Base-by-base conservation (phyloP, 768 basidiomycete genomes). In the Amyloporia xantha region DNA sequence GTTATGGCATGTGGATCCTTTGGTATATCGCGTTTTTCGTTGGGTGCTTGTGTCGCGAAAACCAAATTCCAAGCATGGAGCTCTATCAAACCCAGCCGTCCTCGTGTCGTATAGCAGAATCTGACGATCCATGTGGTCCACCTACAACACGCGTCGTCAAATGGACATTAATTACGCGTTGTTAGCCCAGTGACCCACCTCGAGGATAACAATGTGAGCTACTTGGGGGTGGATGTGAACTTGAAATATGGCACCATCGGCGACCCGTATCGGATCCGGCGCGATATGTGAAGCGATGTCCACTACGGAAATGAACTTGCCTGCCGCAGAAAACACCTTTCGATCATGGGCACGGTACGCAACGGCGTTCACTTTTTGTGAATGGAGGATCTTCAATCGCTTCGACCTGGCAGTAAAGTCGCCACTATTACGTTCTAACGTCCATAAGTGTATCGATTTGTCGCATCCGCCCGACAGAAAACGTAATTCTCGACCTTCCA, bases 401-500 rank as follows among this genome's bases (percentile, higher is more conserved):
- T 47, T 46, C 26, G 61, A 66, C 50, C 46, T 54, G 48, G 64
- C 55, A 36, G 59, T 49, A 48, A 54, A 47, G 27, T 47, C 49
- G 15, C 48, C 36, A 15, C 17, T 25, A 53, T 54, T 51, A 43
- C 54, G 50, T 38, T 50, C 53, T 27, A 63, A 54, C 39, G 59
- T 65, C 73, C 76, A 76, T 44, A 71, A 54, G 52, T 68, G 63
- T 35, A 75, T 60, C 39, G 57, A 59, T 58, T 72, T 71, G 62
- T 78, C 74, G 55, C 71, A 65, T 24, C 73, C 75, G 45, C 75
- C 76, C 28, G 75, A 71, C 48, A 77, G 66, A 61, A 79, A 78
- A 56, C 58, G 62, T 57, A 65, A 50, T 49, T 30, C 40, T 4
- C 26, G 19, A 13, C 58, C 62, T 50, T 47, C 51, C 48, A 68